Evolutionary conservation across 2,329 filamentous ascomycete species (phyloP), one percentile per base, ranked within the genome.

Genomic region (Neurospora sp.): DNA sequence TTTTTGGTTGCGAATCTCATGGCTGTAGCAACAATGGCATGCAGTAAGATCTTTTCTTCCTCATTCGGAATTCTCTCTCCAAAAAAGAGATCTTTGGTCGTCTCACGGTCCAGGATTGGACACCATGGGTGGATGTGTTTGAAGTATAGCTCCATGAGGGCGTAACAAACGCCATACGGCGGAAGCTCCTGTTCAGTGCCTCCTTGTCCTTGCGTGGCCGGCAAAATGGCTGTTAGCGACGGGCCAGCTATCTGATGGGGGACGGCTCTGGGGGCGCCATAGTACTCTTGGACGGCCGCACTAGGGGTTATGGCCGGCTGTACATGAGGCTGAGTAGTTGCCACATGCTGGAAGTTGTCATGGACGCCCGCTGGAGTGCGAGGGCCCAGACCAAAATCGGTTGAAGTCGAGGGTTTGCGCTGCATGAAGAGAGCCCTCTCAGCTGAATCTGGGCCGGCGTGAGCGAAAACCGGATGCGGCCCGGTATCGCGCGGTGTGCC

Each of bases 1-100:
- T 84, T 80, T 77, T 97, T 93, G 3, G 87, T 90, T 0, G 92
- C 97, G 78, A 93, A 97, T 38, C 93, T 89, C 73, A 97, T 82
- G 0, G 93, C 94, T 0, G 93, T 96, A 1, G 93, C 93, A 4
- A 97, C 93, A 69, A 97, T 96, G 5, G 94, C 91, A 79, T 97
- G 93, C 6, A 97, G 83, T 15, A 97, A 83, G 69, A 97, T 91
- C 58, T 91, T 86, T 77, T 97, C 93, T 1, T 91, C 89, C 79
- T 96, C 92, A 43, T 94, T 91, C 1, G 96, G 82, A 1, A 90
- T 87, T 0, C 89, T 88, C 1, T 90, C 87, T 0, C 93, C 93
- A 74, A 97, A 97, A 0, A 97, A 84, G 0, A 89, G 89, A 75
- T 97, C 92, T 9, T 97, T 80, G 0, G 93, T 97, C 4, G 91